These are phyloP conservation scores for Pseudoturritis turrita DNA, from an alignment of 345 rosid species.

Conservation along the genomic window DNA sequence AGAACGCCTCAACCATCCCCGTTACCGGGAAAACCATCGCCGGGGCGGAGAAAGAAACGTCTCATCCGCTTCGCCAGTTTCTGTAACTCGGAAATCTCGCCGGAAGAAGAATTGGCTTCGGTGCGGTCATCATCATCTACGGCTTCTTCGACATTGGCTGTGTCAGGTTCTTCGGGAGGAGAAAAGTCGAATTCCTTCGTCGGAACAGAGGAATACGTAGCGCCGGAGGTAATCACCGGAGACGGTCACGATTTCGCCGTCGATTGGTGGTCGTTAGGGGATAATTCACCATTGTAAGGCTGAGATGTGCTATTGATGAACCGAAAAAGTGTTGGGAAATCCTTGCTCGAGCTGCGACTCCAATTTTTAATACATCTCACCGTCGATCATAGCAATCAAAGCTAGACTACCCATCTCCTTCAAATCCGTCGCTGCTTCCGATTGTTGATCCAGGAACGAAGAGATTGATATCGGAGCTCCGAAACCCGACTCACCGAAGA, in stretches of 20 bases:
- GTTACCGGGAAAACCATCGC: background rate
- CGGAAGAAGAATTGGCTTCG: constrained; percentile 19
- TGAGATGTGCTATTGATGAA: too few species aligned
- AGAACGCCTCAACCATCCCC: constrained; percentile 33
- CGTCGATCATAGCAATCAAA: too few species aligned
- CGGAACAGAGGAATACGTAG: constrained; percentile 91
- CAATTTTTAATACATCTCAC: too few species aligned
- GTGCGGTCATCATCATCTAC: constrained; percentile 14
- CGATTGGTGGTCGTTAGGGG: constrained; percentile 93
- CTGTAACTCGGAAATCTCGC: constrained; percentile 44
- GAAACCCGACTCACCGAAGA: too few species aligned
- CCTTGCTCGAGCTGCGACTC: too few species aligned
- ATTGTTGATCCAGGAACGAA: too few species aligned
- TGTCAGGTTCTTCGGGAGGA: background rate
- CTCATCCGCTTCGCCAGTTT: constrained; percentile 26
- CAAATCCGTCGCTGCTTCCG: too few species aligned
- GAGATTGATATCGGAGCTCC: too few species aligned
- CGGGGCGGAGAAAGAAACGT: background rate
- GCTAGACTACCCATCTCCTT: too few species aligned
- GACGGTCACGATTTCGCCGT: constrained; percentile 80
- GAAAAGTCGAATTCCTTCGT: constrained; percentile 82
- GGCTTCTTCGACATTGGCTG: constrained; percentile 10
- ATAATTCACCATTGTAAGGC: too few species aligned
- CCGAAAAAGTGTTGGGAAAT: too few species aligned
- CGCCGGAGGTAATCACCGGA: constrained; percentile 76